Conservation (phyloP, 2,329 filamentous ascomycete species). For the Exophiala sideris region DNA sequence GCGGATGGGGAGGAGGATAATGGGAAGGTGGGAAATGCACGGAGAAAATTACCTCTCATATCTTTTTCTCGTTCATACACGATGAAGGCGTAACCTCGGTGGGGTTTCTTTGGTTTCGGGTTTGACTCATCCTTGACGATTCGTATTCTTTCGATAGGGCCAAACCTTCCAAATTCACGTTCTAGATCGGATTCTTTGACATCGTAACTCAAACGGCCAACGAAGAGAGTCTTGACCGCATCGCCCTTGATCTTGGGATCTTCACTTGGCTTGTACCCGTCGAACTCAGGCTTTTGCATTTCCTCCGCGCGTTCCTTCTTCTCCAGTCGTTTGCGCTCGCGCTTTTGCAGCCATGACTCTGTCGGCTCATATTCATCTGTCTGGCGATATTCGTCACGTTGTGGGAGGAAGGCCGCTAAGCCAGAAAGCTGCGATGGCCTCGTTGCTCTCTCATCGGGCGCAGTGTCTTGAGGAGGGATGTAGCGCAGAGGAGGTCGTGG, state of each 20-base stretch:
- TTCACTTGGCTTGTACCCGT: constrained; percentile 70
- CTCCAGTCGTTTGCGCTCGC: constrained; percentile 79
- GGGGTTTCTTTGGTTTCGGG: constrained; percentile 74
- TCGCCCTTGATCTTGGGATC: constrained; percentile 90
- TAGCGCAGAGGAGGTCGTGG: constrained; percentile 88
- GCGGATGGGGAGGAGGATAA: constrained; percentile 23
- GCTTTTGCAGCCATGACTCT: constrained; percentile 87
- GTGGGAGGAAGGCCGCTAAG: constrained; percentile 70
- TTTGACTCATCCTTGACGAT: constrained; percentile 78
- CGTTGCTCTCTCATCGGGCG: constrained; percentile 67
- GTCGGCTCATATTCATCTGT: constrained; percentile 74
- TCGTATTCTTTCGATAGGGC: constrained; percentile 90
- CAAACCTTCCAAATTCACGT: constrained; percentile 88
- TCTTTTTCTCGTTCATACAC: constrained; percentile 97
- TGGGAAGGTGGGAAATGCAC: constrained; percentile 31
- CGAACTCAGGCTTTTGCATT: constrained; percentile 58
- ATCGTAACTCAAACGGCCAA: constrained; percentile 85
- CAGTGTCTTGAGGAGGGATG: constrained; percentile 76
- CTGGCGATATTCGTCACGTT: constrained; percentile 72
- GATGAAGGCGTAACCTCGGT: constrained; percentile 92
- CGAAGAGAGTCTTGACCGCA: constrained; percentile 91
- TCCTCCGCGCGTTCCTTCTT: constrained; percentile 67
- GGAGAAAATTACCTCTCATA: constrained; percentile 84
- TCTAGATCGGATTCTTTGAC: constrained; percentile 86
- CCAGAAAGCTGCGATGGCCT: constrained; percentile 70